These are phyloP conservation scores for Carpinus fangiana DNA, from an alignment of 306 rosid species.

Conservation along the genomic window DNA sequence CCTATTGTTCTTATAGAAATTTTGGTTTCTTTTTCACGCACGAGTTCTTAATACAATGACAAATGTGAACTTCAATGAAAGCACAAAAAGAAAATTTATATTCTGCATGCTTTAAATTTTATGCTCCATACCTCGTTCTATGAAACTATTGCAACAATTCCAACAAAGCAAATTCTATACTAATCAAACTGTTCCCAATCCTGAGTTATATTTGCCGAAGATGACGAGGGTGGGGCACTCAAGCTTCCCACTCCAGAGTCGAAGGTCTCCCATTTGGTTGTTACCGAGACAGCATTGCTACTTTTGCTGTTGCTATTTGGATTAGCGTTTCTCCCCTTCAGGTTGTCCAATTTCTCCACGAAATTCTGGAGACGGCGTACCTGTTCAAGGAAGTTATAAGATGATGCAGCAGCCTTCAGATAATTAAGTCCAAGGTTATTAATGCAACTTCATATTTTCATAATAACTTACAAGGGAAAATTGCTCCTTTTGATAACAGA, in stretches of 20 bases:
- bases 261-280: slow-evolving; percentile 46
- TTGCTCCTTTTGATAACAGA: too few relatives aligned
- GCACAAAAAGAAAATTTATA: slow-evolving; percentile 4
- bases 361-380: slow-evolving; percentile 74
- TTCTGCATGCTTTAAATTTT: neutral
- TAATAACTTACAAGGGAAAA: neutral
- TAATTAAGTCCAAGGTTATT: neutral
- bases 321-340: slow-evolving; percentile 60
- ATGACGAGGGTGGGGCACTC: slow-evolving; percentile 39
- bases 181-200: slow-evolving; percentile 46
- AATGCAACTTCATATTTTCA: slow-evolving; percentile 2
- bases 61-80: slow-evolving; percentile 25
- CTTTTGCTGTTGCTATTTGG: slow-evolving; percentile 38
- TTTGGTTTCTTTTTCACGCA: slow-evolving; percentile 1
- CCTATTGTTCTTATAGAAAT: slow-evolving; percentile 6
- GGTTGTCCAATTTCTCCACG: slow-evolving; percentile 62
- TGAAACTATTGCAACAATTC: neutral
- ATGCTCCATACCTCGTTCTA: neutral
- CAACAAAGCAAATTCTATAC: neutral
- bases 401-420: slow-evolving; percentile 19
- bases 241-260: slow-evolving; percentile 45
- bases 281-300: slow-evolving; percentile 34
- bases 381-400: slow-evolving; percentile 38
- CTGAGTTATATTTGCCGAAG: slow-evolving; percentile 36
- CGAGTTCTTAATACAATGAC: slow-evolving; percentile 6